Conservation (phyloP, 1,139 yeast genomes). For the Scheffersomyces parashehatae region DNA sequence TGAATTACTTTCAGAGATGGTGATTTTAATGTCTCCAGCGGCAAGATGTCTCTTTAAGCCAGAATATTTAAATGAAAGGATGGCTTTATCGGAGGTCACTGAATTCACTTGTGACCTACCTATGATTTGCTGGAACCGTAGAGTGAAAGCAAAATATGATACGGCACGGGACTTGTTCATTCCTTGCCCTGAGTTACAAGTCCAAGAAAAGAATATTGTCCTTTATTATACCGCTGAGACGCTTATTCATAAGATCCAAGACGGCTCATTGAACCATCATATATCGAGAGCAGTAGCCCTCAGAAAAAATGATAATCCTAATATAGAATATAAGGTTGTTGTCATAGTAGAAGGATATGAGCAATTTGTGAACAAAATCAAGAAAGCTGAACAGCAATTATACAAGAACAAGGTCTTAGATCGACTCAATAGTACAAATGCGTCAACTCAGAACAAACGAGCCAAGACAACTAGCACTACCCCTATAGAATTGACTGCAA, state of each 20-base stretch:
- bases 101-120: slow-evolving; percentile 22
- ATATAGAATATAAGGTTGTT: slow-evolving; percentile 25
- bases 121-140: slow-evolving; percentile 37
- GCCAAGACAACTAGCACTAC: background rate
- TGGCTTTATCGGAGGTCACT: slow-evolving; percentile 14
- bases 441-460: slow-evolving; percentile 4
- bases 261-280: slow-evolving; percentile 21
- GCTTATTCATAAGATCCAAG: slow-evolving; percentile 36
- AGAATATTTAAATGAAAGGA: slow-evolving; percentile 11
- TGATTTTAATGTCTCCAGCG: slow-evolving; percentile 31
- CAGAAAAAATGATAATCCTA: slow-evolving; percentile 11
- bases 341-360: slow-evolving; percentile 53
- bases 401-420: slow-evolving; percentile 43
- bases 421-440: slow-evolving; percentile 12
- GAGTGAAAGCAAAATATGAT: slow-evolving; percentile 43
- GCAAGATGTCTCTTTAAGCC: slow-evolving; percentile 15
- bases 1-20: slow-evolving; percentile 53
- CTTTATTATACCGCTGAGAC: slow-evolving; percentile 49
- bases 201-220: slow-evolving; percentile 45
- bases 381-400: slow-evolving; percentile 44
- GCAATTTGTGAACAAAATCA: slow-evolving; percentile 42
- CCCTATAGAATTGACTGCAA: slow-evolving; percentile 26
- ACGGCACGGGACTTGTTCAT: slow-evolving; percentile 48
- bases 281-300: slow-evolving; percentile 20
- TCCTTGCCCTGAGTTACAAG: slow-evolving; percentile 45